Evolutionary conservation across 768 basidiomycete species (phyloP).

Genomic region (Dentipellis sp.): DNA sequence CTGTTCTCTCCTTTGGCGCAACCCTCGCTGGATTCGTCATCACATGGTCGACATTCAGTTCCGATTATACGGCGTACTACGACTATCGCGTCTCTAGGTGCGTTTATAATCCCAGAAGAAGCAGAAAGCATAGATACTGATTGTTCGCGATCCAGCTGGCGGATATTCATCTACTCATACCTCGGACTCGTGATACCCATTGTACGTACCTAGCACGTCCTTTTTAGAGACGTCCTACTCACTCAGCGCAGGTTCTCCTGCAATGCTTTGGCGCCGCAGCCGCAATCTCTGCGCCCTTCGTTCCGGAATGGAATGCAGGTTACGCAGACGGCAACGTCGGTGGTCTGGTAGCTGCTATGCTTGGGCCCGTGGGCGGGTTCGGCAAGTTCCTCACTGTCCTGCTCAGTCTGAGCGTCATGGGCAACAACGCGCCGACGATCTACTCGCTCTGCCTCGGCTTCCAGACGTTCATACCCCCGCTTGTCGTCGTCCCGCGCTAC

Average conservation of each 20-base stretch:
- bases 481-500: conserved; percentile 55
- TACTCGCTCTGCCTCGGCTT: conserved; percentile 74
- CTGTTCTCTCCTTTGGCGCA: conserved; percentile 57
- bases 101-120: not conserved
- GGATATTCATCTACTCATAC: conserved; percentile 58
- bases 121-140: no score
- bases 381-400: conserved; percentile 66
- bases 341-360: conserved; percentile 52
- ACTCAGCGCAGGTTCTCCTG: conserved; percentile 23
- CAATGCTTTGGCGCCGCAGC: conserved; percentile 63
- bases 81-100: conserved; percentile 49
- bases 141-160: conserved; percentile 29
- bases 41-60: conserved; percentile 49
- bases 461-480: conserved; percentile 56
- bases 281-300: conserved; percentile 41
- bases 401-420: conserved; percentile 67
- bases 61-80: conserved; percentile 73
- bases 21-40: conserved; percentile 68
- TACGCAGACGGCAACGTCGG: conserved; percentile 49
- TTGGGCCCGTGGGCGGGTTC: conserved; percentile 53
- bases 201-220: conserved; percentile 33
- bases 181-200: conserved; percentile 52
- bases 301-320: conserved; percentile 47
- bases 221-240: conserved; percentile 5
- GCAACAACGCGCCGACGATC: conserved; percentile 75